Evolutionary conservation across 108 stramenopile genomes (phyloP).

Genomic region (Skeletonema costatum): DNA sequence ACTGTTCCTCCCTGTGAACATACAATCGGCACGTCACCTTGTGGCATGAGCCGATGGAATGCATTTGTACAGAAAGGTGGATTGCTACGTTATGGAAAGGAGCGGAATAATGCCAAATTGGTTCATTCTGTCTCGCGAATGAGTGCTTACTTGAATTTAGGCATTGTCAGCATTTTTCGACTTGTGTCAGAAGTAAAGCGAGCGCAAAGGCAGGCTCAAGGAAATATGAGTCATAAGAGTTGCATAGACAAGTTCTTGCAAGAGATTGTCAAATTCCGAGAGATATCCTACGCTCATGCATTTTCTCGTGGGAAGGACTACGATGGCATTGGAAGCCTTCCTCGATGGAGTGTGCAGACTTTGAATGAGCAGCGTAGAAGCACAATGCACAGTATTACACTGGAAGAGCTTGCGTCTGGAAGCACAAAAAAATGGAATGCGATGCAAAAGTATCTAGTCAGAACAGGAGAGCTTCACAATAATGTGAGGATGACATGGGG

Average conservation of each 20-base stretch:
- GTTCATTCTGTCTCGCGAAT: conserved; percentile 69
- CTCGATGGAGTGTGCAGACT: conserved; percentile 46
- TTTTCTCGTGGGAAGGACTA: conserved; percentile 48
- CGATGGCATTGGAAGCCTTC: conserved; percentile 33
- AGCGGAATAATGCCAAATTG: conserved; percentile 47
- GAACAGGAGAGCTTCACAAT: conserved; percentile 80
- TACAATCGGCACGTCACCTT: conserved; percentile 55
- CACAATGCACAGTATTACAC: background rate
- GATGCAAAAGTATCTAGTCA: conserved; percentile 69
- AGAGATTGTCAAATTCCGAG: conserved; percentile 75
- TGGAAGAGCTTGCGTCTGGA: conserved; percentile 15
- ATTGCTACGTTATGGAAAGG: conserved; percentile 53
- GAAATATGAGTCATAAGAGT: conserved; percentile 5
- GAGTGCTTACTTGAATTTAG: conserved; percentile 70
- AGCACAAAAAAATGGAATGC: conserved; percentile 65
- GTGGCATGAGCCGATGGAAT: conserved; percentile 59
- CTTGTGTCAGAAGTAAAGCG: conserved; percentile 54
- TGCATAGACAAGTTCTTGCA: conserved; percentile 64
- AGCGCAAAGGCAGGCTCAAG: conserved; percentile 2
- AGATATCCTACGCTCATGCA: conserved; percentile 61
- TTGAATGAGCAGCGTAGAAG: conserved; percentile 1
- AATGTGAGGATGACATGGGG: conserved; percentile 89
- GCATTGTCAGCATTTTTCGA: conserved; percentile 63
- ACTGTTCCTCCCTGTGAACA: conserved; percentile 60
- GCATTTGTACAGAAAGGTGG: conserved; percentile 42